Conservation (phyloP, 2,329 filamentous ascomycete species). For the Apiospora koreana region DNA sequence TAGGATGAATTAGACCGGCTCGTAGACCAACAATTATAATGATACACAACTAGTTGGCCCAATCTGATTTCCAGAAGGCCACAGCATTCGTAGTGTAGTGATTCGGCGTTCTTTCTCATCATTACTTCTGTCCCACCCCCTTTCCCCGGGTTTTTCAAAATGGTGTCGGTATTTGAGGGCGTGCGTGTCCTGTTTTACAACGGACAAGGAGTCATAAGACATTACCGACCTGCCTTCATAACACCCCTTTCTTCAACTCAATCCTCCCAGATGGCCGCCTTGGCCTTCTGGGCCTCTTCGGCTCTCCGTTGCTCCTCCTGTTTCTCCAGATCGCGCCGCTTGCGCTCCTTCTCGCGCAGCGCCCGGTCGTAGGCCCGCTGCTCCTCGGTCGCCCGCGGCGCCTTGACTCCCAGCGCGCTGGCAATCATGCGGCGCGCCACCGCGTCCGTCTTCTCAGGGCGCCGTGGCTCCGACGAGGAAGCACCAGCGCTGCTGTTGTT, state of each 20-base stretch:
- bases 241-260: constrained; percentile 31
- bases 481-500: constrained; percentile 9
- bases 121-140: not conserved
- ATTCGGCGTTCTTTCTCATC: not conserved
- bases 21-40: not conserved
- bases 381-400: constrained; percentile 82
- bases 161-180: not conserved
- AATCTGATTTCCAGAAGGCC: not conserved
- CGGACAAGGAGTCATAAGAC: not conserved
- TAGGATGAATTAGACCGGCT: not conserved
- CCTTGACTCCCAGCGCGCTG: constrained; percentile 78
- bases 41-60: not conserved
- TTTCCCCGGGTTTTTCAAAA: no score
- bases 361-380: constrained; percentile 84
- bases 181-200: not conserved
- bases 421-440: constrained; percentile 90
- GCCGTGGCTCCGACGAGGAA: constrained; percentile 25
- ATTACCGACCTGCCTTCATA: not conserved
- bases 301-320: constrained; percentile 61
- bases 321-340: constrained; percentile 70
- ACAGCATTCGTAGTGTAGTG: not conserved
- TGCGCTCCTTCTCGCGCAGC: constrained; percentile 81
- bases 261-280: constrained; percentile 84
- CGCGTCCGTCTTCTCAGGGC: constrained; percentile 91
- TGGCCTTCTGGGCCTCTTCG: constrained; percentile 73